Base-by-base conservation (phyloP, 768 basidiomycete genomes). In the Naganishia randhawae region DNA sequence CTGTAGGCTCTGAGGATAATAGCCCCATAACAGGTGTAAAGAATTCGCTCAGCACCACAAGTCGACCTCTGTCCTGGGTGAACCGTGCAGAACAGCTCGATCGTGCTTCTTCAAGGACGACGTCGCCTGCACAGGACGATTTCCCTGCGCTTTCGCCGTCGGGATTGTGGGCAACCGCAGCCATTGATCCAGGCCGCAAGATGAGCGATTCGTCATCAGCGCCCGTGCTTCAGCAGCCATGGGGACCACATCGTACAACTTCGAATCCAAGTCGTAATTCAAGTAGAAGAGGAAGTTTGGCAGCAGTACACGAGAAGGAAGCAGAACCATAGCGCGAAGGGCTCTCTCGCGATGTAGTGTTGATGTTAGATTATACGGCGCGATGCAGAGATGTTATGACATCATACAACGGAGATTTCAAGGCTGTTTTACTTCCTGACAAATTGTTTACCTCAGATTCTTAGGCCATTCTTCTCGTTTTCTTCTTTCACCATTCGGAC, bases 401-500 rank as follows among this genome's bases (percentile, higher is more conserved):
- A 48, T 48, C n/a, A 22, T 22, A 48, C 45, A 48, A 48, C 69
- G 14, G 11, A 51, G 25, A 48, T 48, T 48, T 22, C 19, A 3
- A 48, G 11, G n/a, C 7, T 22, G 25, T 48, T 3, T 6, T 48
- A 22, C 14, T 22, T 3, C 25, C 19, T 48, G 11, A 4, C n/a
- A 48, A 22, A 17, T 48, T 48, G 45, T n/a, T 13, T 61, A 61
- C 25, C 57, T 39, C 1, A 61, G 57, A 42, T 61, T 37, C 25
- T 61, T 39, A 10, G 77, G 77, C 80, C 80, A 80, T 39, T 80
- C 76, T 45, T 70, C 52, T 51, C 73, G 72, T 65, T 65, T 74
- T 39, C 77, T 66, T 74, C 80, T 78, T 67, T 75, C 71, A 8
- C 80, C 80, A 69, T 78, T 71, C 19, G 76, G 75, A 13, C 78